Base-by-base conservation (phyloP, 805 yeast genomes). In the Sungouiella blattae region DNA sequence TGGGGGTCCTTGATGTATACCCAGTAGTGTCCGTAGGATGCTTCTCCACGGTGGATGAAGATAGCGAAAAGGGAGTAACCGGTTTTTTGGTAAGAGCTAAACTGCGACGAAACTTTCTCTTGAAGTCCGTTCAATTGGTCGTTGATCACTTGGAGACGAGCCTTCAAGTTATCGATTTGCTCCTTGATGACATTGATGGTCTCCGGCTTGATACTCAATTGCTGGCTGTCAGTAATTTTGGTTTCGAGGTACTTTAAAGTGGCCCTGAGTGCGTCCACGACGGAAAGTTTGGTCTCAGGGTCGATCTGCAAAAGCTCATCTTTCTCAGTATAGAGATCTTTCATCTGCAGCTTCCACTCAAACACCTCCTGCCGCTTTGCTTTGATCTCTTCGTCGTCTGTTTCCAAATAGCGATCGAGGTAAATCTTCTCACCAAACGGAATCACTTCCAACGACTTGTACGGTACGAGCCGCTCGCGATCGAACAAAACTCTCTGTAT, bases 1-100 rank as follows among this genome's bases (percentile, higher is more conserved):
- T 72, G 72, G 3, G 79, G 76, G 58, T 93, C 98, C 40, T 76
- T 78, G 43, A 93, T 89, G 55, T 91, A 93, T 12, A 91, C 77
- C 97, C 98, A 93, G 59, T 93, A 93, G 60, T 93, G 98, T 2
- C 98, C 98, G 53, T 86, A 91, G 33, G 87, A 80, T 0, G 96
- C 98, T 51, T 88, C 94, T 5, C 98, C 98, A 33, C 96, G 69
- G 58, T 93, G 98, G 31, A 93, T 87, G 54, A 93, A 93, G 5
- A 91, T 80, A 0, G 98, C 95, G 64, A 89, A 91, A 9, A 93
- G 70, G 0, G 85, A 72, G 59, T 91, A 93, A 0, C 89, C 95
- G 18, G 81, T 71, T 32, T 70, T 61, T 33, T 70, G 73, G 60
- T 83, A 75, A 6, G 68, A 66, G 13, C 69, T 67, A 54, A 85